These are phyloP conservation scores for Purpureocillium lavendulum DNA, from an alignment of 2,329 filamentous ascomycete genomes.

Conservation along the genomic window DNA sequence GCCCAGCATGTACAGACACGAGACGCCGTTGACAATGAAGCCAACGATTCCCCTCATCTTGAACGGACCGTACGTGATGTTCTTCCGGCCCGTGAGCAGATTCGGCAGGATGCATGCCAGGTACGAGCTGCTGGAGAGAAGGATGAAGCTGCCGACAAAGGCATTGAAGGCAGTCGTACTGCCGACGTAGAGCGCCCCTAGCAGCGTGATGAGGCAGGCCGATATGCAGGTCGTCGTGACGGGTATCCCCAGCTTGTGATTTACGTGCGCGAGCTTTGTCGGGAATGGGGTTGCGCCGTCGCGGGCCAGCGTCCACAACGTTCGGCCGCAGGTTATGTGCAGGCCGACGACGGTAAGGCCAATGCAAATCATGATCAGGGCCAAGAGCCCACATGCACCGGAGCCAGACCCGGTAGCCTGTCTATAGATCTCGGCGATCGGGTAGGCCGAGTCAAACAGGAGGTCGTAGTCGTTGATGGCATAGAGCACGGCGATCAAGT, in stretches of 20 bases:
- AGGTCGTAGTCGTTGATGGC: conserved; percentile 48
- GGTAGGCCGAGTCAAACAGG: conserved; percentile 42
- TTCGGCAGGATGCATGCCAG: conserved; percentile 55
- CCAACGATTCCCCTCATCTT: conserved; percentile 39
- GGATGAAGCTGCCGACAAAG: conserved; percentile 45
- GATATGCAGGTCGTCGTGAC: conserved; percentile 37
- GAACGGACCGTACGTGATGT: conserved; percentile 45
- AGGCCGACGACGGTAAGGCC: conserved; percentile 24
- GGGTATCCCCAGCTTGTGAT: too few relatives aligned
- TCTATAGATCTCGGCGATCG: conserved; percentile 58
- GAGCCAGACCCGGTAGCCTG: conserved; percentile 45
- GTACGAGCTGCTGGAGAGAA: conserved; percentile 27
- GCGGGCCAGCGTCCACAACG: conserved; percentile 30
- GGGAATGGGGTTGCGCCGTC: conserved; percentile 28
- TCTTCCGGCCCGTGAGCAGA: conserved; percentile 31
- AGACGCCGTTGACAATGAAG: conserved; percentile 41
- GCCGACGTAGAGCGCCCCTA: conserved; percentile 60
- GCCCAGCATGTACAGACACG: conserved; percentile 48
- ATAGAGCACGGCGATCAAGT: conserved; percentile 48
- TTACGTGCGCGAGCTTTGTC: conserved; percentile 11
- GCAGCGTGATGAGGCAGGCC: conserved; percentile 34
- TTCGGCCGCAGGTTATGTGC: conserved; percentile 29
- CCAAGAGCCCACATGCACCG: conserved; percentile 42
- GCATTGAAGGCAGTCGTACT: conserved; percentile 59
- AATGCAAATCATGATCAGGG: conserved; percentile 30